Percentiles rank a stretch among this genome's conserved stretches.
These are phyloP conservation scores for Penicillium simplicissimum DNA, from an alignment of 495 filamentous ascomycete genomes.

Conservation along the genomic window DNA sequence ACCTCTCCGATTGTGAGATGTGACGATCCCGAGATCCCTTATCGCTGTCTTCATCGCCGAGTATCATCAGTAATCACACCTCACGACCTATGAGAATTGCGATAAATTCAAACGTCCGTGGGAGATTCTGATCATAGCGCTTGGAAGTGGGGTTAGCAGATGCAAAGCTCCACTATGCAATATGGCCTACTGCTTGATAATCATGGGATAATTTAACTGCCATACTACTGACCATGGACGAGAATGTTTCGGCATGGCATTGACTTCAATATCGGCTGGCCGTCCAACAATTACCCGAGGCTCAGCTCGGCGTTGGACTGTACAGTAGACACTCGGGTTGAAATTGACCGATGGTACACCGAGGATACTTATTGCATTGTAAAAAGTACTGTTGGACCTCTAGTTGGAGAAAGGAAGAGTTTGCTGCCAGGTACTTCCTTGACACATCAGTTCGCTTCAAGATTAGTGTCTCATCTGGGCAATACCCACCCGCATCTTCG, in stretches of 20 bases:
- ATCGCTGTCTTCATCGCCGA: not conserved
- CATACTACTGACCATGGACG: not conserved
- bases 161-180: not conserved
- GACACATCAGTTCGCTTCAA: not conserved
- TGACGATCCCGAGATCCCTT: too few species aligned
- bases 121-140: not conserved
- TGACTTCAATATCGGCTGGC: not conserved
- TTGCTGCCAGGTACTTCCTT: not conserved
- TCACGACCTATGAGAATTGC: not conserved
- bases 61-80: too few species aligned
- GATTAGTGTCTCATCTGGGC: constrained; percentile 1
- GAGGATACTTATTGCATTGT: not conserved
- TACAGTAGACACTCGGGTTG: not conserved
- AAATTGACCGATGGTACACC: not conserved
- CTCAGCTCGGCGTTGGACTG: not conserved
- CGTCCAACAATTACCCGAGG: not conserved
- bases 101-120: not conserved
- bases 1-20: too few species aligned
- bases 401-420: not conserved
- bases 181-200: not conserved
- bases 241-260: not conserved
- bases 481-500: not conserved
- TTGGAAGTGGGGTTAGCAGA: not conserved
- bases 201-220: not conserved
- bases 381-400: not conserved